A percentile compares a stretch with the other conserved stretches of the same genome.
These are phyloP conservation scores for Ganoderma lucidum DNA, from an alignment of 1,284 basidiomycete genomes.

Conservation along the genomic window DNA sequence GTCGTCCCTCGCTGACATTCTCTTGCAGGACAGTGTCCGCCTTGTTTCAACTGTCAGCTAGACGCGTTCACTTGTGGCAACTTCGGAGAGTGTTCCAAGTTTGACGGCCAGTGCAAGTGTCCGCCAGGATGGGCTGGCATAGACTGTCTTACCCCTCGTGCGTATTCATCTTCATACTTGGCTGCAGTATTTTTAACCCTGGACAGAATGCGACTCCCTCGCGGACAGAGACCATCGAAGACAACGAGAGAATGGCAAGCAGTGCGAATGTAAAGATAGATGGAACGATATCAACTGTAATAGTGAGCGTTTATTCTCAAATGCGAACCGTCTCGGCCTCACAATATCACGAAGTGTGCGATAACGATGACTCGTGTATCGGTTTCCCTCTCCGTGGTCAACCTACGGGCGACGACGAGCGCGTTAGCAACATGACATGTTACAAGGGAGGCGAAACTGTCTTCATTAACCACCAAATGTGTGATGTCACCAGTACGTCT, in stretches of 20 bases:
- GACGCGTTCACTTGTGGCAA: constrained; percentile 87
- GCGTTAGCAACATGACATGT: constrained; percentile 85
- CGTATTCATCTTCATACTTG: constrained; percentile 37
- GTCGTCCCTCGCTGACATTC: no score
- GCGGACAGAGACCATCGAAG: constrained; percentile 88
- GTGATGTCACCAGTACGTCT: constrained; percentile 92
- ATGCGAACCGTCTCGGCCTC: background rate
- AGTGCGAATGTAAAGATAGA: constrained; percentile 91
- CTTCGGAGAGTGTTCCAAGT: constrained; percentile 86
- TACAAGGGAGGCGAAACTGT: constrained; percentile 93
- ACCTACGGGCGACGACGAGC: constrained; percentile 51
- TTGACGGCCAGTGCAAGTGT: constrained; percentile 91
- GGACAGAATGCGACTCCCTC: constrained; percentile 87
- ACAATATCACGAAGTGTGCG: constrained; percentile 72
- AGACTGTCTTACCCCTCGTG: constrained; percentile 87
- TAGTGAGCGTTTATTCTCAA: constrained; percentile 57
- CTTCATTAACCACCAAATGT: constrained; percentile 95
- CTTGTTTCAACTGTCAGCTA: constrained; percentile 89
- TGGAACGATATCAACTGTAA: constrained; percentile 98
- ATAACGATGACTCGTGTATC: constrained; percentile 80
- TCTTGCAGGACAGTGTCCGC: constrained; percentile 60
- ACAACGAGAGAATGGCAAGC: constrained; percentile 77
- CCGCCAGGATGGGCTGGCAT: constrained; percentile 92
- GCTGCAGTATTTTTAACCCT: constrained; percentile 7
- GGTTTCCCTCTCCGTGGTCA: constrained; percentile 74